Base-by-base conservation (phyloP, 2,329 filamentous ascomycete species). In the Penicillium sp. region DNA sequence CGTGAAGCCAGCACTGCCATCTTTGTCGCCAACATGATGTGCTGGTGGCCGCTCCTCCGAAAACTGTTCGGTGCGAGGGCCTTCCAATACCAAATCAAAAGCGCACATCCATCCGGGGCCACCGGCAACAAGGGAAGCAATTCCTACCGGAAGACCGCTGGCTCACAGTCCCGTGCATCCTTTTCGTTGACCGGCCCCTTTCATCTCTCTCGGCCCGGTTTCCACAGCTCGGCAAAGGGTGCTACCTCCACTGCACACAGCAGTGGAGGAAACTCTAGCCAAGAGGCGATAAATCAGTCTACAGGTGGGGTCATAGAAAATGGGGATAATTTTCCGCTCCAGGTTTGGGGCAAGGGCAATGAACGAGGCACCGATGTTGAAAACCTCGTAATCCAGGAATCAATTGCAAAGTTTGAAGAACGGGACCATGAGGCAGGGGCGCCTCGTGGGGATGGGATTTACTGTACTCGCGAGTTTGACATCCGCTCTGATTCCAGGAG, bases 1-100 rank as follows among this genome's bases (percentile, higher is more conserved):
- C 71, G 72, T 6, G 73, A 76, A 65, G 68, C 73, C 4, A 72
- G 70, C 19, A 72, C 72, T 1, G 70, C 72, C 11, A 67, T 77
- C 11, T 73, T 79, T 17, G 77, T 81, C 3, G 77, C 79, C 22
- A 81, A 80, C 46, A 62, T 80, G 3, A 66, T 67, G 54, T 69
- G 68, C 42, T 61, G 68, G 61, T 70, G 67, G 67, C 67, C 68
- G 0, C 60, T 69, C 1, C 55, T 69, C 17, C 61, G 67, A 10
- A 69, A 66, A 37, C 5, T 69, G n/a, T 67, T 69, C 35, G 64
- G 64, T 8, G 49, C 67, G 26, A 67, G 59, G 17, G 60, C 62
- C 19, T 69, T 68, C 43, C 61, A 64, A 31, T 63, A 61, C 36
- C 65, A 62, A 35, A 69, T 61, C 43, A 63, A 59, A 17, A 62